A percentile compares a stretch with the other conserved stretches of the same genome.
Evolutionary conservation across 306 rosid species (phyloP).

Genomic region (Sicyos baderoa): DNA sequence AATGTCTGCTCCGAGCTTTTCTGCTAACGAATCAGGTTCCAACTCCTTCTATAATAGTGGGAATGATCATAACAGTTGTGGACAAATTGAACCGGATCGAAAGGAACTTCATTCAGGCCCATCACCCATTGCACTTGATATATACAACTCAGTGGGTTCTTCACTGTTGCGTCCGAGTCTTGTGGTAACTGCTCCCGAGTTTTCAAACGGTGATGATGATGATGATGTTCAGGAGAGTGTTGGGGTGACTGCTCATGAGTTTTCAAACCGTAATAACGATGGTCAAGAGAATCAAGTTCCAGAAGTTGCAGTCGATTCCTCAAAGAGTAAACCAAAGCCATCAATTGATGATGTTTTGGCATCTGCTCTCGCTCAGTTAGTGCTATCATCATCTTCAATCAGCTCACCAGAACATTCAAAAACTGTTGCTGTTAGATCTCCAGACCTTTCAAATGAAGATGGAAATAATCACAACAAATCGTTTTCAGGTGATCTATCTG

Average conservation of each 20-base stretch:
- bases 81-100: conserved; percentile 30
- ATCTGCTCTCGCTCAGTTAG: conserved; percentile 68
- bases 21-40: conserved; percentile 43
- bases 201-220: conserved; percentile 55
- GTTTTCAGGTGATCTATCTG: conserved; percentile 22
- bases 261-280: conserved; percentile 54
- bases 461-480: conserved; percentile 22
- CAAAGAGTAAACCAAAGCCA: conserved; percentile 35
- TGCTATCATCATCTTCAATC: conserved; percentile 35
- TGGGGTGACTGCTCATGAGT: conserved; percentile 65
- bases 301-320: conserved; percentile 24
- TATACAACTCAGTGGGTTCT: conserved; percentile 31
- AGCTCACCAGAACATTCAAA: conserved; percentile 33
- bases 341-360: conserved; percentile 73
- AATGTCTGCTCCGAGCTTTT: conserved; percentile 53
- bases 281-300: conserved; percentile 31
- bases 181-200: conserved; percentile 74
- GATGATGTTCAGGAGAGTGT: conserved; percentile 59
- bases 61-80: conserved; percentile 26
- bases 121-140: conserved; percentile 24
- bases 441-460: conserved; percentile 52
- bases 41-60: conserved; percentile 35
- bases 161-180: conserved; percentile 51
- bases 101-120: conserved; percentile 27
- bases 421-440: conserved; percentile 39